Base-by-base conservation (phyloP, 257 asterid genomes). In the Salvia rosmarinus region DNA sequence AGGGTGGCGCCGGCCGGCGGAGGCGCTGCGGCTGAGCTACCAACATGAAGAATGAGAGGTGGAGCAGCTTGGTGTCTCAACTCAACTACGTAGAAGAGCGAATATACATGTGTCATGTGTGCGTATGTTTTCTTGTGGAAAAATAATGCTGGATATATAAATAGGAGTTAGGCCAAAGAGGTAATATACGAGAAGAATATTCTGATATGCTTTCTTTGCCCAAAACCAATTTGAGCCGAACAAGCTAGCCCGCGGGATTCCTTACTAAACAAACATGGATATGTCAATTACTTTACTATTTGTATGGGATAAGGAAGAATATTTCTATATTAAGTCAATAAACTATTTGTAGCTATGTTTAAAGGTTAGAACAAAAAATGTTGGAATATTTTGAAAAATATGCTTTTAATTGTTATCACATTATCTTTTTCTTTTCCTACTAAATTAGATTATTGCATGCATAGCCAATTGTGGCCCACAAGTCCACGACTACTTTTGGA, bases 121-220 rank as follows among this genome's bases (percentile, higher is more conserved):
- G 44, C 9, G 9, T 39, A 12, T 39, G 7, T 46, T 49, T 51
- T 64, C 39, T 3, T 16, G 74, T 47, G 58, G 58, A 54, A 52
- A 30, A 51, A 55, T 17, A 68, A 30, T 63, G 71, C 52, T 68
- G 30, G 37, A 14, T 58, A 42, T 69, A 71, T 23, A 25, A 4
- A 54, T 5, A 44, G 68, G 54, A 73, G 54, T 37, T 68, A 77
- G 76, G 64, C 32, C 28, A 56, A 57, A 7, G 37, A 54, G 40
- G 78, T 78, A 84, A 81, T 86, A 85, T 86, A 66, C 92, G 83
- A 44, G 0, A 77, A 79, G 92, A 83, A 86, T 88, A 86, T 88
- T 78, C 95, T 77, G 63, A 74, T 72, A 71, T 80, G 86, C 85
- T 73, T 64, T n/a, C 0, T 68, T 42, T 28, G 21, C 67, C 62